Percentiles rank a stretch among this genome's conserved stretches.
Conservation (phyloP, 805 yeast species). For the Zygosaccharomyces lentus region DNA sequence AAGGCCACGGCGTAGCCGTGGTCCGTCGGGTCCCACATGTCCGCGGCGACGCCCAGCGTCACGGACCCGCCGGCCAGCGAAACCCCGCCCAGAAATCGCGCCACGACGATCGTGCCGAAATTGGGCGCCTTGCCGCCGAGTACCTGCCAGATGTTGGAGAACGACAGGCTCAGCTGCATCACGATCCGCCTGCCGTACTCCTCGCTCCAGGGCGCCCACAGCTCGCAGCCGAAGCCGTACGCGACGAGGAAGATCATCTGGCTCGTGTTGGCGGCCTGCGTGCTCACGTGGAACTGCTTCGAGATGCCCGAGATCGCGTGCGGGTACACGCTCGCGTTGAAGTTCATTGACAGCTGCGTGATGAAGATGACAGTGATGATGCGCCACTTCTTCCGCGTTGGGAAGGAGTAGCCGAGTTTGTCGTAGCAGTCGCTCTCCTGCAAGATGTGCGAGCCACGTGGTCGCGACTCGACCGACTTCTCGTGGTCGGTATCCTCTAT, state of each 20-base stretch:
- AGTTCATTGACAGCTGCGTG: constrained; percentile 9
- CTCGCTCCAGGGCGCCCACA: constrained; percentile 12
- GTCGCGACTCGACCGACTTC: neutral
- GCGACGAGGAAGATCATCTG: constrained; percentile 10
- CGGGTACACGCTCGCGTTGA: constrained; percentile 10
- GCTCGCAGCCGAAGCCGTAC: constrained; percentile 11
- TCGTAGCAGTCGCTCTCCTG: constrained; percentile 9
- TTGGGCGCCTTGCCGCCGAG: constrained; percentile 10
- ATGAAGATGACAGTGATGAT: constrained; percentile 6
- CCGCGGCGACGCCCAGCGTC: constrained; percentile 9
- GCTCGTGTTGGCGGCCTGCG: constrained; percentile 7
- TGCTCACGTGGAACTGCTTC: constrained; percentile 6
- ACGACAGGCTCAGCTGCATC: constrained; percentile 8
- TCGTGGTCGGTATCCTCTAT: constrained; percentile 6
- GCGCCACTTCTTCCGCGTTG: constrained; percentile 6
- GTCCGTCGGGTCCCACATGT: constrained; percentile 9
- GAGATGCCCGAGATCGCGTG: constrained; percentile 6
- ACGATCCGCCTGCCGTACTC: constrained; percentile 9
- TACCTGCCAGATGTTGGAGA: constrained; percentile 10
- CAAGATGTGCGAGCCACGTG: constrained; percentile 1
- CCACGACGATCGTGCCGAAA: constrained; percentile 9
- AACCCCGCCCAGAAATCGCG: constrained; percentile 7
- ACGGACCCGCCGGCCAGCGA: constrained; percentile 11
- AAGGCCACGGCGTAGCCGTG: constrained; percentile 11
- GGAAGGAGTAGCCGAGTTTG: constrained; percentile 8